Conservation (phyloP, 73 alveolate genomes). For the Paramecium sexaurelia region DNA sequence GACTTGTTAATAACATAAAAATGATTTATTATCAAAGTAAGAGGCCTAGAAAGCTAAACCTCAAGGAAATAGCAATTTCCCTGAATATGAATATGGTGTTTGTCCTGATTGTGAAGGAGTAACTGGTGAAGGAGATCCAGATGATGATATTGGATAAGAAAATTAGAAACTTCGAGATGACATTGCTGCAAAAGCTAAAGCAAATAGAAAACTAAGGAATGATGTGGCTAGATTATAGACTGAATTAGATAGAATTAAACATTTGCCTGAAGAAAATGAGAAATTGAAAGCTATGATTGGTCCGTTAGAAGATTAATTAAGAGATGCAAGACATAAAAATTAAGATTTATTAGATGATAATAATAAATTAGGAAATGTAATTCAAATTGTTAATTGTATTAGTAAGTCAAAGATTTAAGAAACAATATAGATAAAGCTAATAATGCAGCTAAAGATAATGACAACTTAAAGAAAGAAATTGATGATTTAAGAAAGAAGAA, state of each 20-base stretch:
- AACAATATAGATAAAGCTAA: conserved; percentile 32
- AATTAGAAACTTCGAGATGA: conserved; percentile 38
- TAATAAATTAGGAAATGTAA: conserved; percentile 13
- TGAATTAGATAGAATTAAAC: conserved; percentile 47
- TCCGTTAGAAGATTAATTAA: conserved; percentile 25
- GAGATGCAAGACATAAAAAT: conserved; percentile 32
- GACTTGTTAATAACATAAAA: not conserved
- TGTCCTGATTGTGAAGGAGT: conserved; percentile 47
- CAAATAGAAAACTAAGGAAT: conserved; percentile 30
- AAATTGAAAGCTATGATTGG: not conserved
- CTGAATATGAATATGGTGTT: conserved; percentile 21
- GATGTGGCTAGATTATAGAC: not conserved
- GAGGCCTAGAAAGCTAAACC: not conserved
- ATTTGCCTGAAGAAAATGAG: conserved; percentile 57
- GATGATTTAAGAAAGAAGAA: conserved; percentile 44
- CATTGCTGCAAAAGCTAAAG: conserved; percentile 22
- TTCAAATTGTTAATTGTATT: not conserved
- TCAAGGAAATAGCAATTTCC: not conserved
- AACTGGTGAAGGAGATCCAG: conserved; percentile 8
- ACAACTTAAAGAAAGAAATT: not conserved
- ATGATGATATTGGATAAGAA: conserved; percentile 29
- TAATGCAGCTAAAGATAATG: conserved; percentile 48
- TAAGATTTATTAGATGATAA: conserved; percentile 19
- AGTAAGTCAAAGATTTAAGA: conserved; percentile 42
- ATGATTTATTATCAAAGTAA: not conserved